A percentile compares a stretch with the other conserved stretches of the same genome.
Evolutionary conservation across 495 filamentous ascomycete genomes (phyloP).

Genomic region (Talaromyces ruber): DNA sequence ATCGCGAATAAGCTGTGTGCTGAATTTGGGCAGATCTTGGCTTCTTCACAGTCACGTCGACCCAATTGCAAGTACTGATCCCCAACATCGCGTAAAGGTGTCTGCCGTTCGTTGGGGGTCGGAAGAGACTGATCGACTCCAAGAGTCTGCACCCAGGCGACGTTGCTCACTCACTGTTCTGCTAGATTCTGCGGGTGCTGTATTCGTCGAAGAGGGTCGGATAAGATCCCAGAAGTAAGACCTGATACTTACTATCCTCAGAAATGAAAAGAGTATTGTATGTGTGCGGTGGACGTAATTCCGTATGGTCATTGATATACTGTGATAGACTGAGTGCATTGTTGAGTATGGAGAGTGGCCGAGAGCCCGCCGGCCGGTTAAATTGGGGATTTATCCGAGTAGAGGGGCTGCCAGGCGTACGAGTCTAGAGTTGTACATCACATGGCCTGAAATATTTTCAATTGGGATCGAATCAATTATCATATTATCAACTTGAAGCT

Average conservation of each 20-base stretch:
- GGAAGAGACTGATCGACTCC: too few species aligned
- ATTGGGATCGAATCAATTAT: neutral
- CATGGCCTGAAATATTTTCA: neutral
- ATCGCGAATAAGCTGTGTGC: too few species aligned
- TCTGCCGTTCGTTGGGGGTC: too few species aligned
- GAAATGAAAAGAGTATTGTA: neutral
- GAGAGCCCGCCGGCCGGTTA: neutral
- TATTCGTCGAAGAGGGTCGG: conserved; percentile 6
- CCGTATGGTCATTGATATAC: too few species aligned
- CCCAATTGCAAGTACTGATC: too few species aligned
- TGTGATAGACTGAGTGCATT: too few species aligned
- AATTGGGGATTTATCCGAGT: neutral
- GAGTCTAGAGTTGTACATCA: neutral
- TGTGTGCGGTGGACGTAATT: too few species aligned
- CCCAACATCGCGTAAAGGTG: too few species aligned
- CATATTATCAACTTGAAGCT: too few species aligned
- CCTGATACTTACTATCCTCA: neutral
- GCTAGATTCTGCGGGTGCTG: conserved; percentile 5
- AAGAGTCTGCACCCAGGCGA: neutral
- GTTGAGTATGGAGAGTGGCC: too few species aligned
- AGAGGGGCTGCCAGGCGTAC: neutral
- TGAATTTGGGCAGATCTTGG: too few species aligned
- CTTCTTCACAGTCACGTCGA: too few species aligned
- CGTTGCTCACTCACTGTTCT: neutral
- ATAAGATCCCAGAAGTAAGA: neutral